Evolutionary conservation across 768 basidiomycete species (phyloP).

Genomic region (Lactarius pseudohatsudake): DNA sequence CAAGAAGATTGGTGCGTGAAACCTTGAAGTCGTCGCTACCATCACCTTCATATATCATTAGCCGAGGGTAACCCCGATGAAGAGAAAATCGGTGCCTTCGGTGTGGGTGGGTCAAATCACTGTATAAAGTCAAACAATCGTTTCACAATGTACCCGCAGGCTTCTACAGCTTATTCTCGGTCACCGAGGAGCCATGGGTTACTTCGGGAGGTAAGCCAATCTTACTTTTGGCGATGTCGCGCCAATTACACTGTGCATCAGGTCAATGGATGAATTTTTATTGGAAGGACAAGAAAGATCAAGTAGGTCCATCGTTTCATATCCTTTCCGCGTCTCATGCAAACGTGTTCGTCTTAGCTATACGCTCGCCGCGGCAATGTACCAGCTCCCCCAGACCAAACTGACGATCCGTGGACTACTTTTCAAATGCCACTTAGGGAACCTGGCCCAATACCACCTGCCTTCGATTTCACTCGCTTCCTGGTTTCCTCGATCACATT

Average conservation of each 20-base stretch:
- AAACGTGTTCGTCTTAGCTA: conserved; percentile 46
- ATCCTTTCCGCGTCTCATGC: not conserved
- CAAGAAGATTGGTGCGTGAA: conserved; percentile 74
- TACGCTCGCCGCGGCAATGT: conserved; percentile 78
- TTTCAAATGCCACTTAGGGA: conserved; percentile 90
- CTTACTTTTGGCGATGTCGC: conserved; percentile 31
- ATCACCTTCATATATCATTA: conserved; percentile 31
- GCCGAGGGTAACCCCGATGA: conserved; percentile 95
- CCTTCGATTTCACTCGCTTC: conserved; percentile 88
- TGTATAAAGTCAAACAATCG: not conserved
- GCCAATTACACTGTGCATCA: conserved; percentile 35
- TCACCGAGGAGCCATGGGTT: conserved; percentile 82
- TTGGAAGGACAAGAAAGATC: conserved; percentile 92
- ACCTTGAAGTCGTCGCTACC: not conserved
- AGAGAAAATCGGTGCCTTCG: conserved; percentile 94
- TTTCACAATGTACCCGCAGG: conserved; percentile 38
- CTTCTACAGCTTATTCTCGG: conserved; percentile 80
- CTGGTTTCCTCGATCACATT: conserved; percentile 91
- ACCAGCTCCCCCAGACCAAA: conserved; percentile 39
- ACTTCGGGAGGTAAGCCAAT: conserved; percentile 64
- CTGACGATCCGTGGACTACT: conserved; percentile 65
- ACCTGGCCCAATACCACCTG: conserved; percentile 70
- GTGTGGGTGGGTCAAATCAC: conserved; percentile 54
- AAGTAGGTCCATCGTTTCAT: conserved; percentile 44
- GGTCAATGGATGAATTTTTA: conserved; percentile 95